phyloP scores from a whole-genome alignment of 495 filamentous ascomycete species.

The Jackrogersella minutella region DNA sequence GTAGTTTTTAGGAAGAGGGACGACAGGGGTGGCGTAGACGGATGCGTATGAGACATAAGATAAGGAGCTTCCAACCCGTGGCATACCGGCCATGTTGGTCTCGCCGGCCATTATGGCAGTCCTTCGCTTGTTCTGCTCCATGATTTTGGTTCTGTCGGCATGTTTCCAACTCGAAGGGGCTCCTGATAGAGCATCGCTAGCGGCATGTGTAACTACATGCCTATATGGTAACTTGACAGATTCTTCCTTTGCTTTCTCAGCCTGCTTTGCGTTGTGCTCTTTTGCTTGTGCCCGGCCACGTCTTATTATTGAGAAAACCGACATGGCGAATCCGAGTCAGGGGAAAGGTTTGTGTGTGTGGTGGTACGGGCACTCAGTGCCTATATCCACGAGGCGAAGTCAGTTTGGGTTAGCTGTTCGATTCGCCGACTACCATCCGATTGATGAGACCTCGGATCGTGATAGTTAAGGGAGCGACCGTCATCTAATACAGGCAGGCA shows the following conservation, averaged over 20 bases:
- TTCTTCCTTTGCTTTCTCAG: slow-evolving; percentile 52
- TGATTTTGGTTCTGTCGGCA: slow-evolving; percentile 50
- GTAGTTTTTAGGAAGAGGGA: slow-evolving; percentile 52
- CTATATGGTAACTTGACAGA: slow-evolving; percentile 56
- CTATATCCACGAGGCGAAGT: background rate
- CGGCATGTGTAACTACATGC: slow-evolving; percentile 66
- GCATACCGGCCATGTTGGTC: slow-evolving; percentile 40
- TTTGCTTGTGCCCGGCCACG: slow-evolving; percentile 59
- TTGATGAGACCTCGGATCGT: background rate
- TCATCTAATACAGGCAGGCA: background rate
- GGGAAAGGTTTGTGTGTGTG: background rate
- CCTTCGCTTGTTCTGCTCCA: slow-evolving; percentile 54
- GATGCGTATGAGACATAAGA: slow-evolving; percentile 55
- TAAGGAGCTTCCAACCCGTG: slow-evolving; percentile 54
- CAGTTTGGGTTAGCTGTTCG: background rate
- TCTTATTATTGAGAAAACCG: slow-evolving; percentile 60
- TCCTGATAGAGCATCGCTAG: slow-evolving; percentile 62
- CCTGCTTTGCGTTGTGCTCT: slow-evolving; percentile 56
- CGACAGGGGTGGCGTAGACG: slow-evolving; percentile 51
- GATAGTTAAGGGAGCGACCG: background rate
- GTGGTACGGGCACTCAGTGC: background rate
- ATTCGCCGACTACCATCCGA: background rate
- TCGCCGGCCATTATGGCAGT: slow-evolving; percentile 51
- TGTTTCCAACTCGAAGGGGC: slow-evolving; percentile 60
- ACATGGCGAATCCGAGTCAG: slow-evolving; percentile 50